Conservation (phyloP, 768 basidiomycete species). For the Leccinellum luteum region DNA sequence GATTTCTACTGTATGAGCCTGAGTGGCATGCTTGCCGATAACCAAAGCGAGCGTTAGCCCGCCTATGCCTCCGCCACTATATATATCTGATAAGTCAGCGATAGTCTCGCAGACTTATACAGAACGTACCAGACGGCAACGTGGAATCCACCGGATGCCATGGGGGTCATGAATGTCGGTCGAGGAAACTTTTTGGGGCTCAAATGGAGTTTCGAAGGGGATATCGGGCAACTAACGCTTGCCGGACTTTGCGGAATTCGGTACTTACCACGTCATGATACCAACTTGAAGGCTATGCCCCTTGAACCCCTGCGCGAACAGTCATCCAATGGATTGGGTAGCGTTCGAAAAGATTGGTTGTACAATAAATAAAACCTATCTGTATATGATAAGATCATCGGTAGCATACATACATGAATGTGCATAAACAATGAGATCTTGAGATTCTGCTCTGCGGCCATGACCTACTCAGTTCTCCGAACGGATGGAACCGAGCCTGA, state of each 20-base stretch:
- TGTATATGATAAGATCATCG: background rate
- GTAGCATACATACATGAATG: background rate
- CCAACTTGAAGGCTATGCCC: background rate
- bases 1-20: conserved; percentile 34
- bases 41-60: conserved; percentile 35
- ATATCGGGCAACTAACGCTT: background rate
- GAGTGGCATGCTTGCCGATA: conserved; percentile 21
- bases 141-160: background rate
- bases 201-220: background rate
- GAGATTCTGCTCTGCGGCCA: too few species aligned
- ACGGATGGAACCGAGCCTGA: too few species aligned
- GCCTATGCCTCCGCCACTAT: conserved; percentile 40
- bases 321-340: background rate
- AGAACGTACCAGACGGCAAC: background rate
- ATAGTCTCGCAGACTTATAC: background rate
- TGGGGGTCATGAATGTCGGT: background rate
- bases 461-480: too few species aligned
- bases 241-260: background rate
- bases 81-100: conserved; percentile 5
- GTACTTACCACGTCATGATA: too few species aligned
- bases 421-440: background rate
- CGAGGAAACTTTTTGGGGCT: background rate
- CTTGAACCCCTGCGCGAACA: background rate
- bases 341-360: background rate
- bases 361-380: background rate